Conservation (phyloP, 306 rosid genomes). For the Trifolium dubium region DNA sequence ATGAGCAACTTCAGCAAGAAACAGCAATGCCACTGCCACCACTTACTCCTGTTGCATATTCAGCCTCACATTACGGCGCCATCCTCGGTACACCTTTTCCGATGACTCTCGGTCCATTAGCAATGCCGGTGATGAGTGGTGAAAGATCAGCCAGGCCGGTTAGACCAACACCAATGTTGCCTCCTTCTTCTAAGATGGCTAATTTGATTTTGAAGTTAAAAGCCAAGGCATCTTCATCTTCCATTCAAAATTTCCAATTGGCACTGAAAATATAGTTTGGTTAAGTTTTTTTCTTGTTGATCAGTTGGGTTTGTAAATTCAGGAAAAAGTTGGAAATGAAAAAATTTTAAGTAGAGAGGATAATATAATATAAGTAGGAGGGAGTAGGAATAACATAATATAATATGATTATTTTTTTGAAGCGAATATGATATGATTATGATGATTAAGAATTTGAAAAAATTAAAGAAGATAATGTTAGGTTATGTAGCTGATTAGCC, state of each 20-base stretch:
- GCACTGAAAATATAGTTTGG: conserved; percentile 43
- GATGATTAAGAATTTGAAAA: too few species aligned
- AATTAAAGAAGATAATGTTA: too few species aligned
- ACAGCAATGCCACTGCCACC: conserved; percentile 16
- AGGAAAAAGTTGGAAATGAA: conserved; percentile 22
- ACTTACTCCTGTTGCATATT: conserved; percentile 33
- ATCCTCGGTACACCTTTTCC: conserved; percentile 50
- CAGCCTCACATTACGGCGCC: conserved; percentile 47
- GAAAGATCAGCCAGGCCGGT: conserved; percentile 49
- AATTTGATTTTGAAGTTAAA: conserved; percentile 49
- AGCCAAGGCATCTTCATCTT: conserved; percentile 35
- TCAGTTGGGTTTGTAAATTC: conserved; percentile 42
- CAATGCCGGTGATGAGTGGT: conserved; percentile 39
- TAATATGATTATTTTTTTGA: too few species aligned
- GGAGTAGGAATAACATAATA: not conserved
- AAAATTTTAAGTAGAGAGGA: conserved; percentile 27
- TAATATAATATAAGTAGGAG: conserved; percentile 11
- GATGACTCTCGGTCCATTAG: conserved; percentile 40
- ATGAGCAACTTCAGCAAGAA: conserved; percentile 52
- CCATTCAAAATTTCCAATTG: conserved; percentile 49
- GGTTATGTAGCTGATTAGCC: conserved; percentile 53
- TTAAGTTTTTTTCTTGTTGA: conserved; percentile 13
- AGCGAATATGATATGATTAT: conserved; percentile 18
- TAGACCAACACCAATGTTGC: conserved; percentile 70
- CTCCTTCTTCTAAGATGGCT: conserved; percentile 75